Evolutionary conservation across 2,329 filamentous ascomycete genomes (phyloP).

Genomic region (Sphaerulina populicola): DNA sequence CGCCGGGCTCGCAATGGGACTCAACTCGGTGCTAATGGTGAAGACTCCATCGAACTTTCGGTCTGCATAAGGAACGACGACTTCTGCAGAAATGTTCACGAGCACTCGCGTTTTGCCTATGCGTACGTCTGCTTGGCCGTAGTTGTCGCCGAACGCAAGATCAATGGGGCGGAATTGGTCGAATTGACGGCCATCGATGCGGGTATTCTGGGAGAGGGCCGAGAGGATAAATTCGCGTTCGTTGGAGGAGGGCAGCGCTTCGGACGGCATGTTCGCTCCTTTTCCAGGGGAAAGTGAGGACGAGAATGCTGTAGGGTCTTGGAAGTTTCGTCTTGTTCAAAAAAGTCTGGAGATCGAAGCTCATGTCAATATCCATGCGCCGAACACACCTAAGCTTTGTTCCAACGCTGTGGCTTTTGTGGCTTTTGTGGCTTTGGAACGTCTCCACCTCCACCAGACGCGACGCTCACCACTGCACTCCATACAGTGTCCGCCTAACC

Average conservation of each 20-base stretch:
- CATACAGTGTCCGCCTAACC: too few species aligned
- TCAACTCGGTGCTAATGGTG: conserved; percentile 82
- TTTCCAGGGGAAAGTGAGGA: not conserved
- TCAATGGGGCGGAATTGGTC: conserved; percentile 72
- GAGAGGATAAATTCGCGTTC: conserved; percentile 80
- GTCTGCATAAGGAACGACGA: conserved; percentile 75
- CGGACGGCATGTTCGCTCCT: conserved; percentile 65
- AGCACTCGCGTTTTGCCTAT: conserved; percentile 87
- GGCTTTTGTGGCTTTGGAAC: not conserved
- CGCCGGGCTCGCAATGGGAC: conserved; percentile 81
- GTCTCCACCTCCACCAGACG: not conserved
- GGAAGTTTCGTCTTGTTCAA: not conserved
- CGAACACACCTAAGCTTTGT: too few species aligned
- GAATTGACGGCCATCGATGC: conserved; percentile 73
- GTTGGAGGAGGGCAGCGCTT: conserved; percentile 81
- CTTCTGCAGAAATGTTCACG: conserved; percentile 78
- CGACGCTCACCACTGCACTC: not conserved
- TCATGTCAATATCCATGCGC: not conserved
- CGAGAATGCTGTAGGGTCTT: not conserved
- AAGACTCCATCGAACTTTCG: conserved; percentile 94
- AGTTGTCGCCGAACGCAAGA: conserved; percentile 79
- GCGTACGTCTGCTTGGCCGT: conserved; percentile 78
- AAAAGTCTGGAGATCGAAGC: not conserved
- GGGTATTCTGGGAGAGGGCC: conserved; percentile 69
- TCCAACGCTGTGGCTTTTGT: conserved; percentile 1